Conservation (phyloP, 768 basidiomycete genomes). For the Filobasidium floriforme region DNA sequence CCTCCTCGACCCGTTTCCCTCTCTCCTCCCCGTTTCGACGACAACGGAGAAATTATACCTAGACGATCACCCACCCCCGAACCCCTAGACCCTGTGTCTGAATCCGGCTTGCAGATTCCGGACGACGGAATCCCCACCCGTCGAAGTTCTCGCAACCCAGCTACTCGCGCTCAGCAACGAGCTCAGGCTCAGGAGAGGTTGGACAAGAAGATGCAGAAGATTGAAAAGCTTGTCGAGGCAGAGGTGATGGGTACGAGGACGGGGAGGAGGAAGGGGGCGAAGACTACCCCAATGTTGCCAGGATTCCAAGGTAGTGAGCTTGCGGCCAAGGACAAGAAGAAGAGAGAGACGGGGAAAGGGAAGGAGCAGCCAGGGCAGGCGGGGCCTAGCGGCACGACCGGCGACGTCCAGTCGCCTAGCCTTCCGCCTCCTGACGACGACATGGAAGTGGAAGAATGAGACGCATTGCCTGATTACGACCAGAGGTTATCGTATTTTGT, state of each 20-base stretch:
- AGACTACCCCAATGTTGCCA: background rate
- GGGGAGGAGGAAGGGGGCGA: background rate
- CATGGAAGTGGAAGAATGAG: background rate
- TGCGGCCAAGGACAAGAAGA: background rate
- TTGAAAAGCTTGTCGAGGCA: background rate
- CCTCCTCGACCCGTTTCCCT: background rate
- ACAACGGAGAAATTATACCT: background rate
- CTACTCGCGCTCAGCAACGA: background rate
- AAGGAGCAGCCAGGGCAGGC: too few relatives aligned
- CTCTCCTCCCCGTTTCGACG: background rate
- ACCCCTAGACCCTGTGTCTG: background rate
- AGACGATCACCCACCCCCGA: background rate
- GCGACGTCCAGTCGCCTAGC: too few relatives aligned
- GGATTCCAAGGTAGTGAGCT: background rate
- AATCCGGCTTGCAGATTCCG: constrained; percentile 3
- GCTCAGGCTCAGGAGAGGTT: background rate
- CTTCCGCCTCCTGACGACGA: too few relatives aligned
- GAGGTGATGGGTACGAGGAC: background rate
- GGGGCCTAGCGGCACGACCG: too few relatives aligned
- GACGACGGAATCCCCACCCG: background rate
- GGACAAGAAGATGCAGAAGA: background rate
- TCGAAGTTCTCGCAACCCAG: background rate
- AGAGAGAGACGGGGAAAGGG: background rate
- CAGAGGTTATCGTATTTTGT: background rate
- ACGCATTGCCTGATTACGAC: background rate